These are phyloP conservation scores for Thermochaetoides thermophila DNA, from an alignment of 495 filamentous ascomycete genomes.

Conservation along the genomic window DNA sequence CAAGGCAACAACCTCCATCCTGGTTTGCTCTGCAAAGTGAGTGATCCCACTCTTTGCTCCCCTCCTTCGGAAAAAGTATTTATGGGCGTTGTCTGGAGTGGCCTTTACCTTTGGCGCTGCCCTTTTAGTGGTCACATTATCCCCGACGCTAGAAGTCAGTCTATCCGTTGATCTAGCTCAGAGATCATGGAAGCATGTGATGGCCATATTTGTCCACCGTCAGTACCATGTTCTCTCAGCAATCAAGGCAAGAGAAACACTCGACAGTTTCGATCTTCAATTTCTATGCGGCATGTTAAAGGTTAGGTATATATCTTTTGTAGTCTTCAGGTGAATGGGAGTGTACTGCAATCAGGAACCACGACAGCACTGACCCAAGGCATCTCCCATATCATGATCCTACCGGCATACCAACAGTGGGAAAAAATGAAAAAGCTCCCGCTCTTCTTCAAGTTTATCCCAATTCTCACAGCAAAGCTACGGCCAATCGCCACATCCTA, in stretches of 20 bases:
- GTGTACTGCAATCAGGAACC: too few species aligned
- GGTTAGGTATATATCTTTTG: neutral
- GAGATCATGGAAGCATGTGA: slow-evolving; percentile 8
- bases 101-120: slow-evolving; percentile 7
- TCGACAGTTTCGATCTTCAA: neutral
- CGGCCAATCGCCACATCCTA: too few species aligned
- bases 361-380: too few species aligned
- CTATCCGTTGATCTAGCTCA: slow-evolving; percentile 5
- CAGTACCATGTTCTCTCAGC: slow-evolving; percentile 6
- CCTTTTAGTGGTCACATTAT: slow-evolving; percentile 8
- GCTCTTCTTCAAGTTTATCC: too few species aligned
- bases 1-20: neutral
- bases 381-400: too few species aligned
- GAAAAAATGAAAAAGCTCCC: too few species aligned
- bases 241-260: neutral
- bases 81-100: slow-evolving; percentile 1
- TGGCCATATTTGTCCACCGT: slow-evolving; percentile 7
- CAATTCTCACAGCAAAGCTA: too few species aligned
- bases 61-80: neutral
- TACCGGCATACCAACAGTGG: too few species aligned
- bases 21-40: slow-evolving; percentile 12
- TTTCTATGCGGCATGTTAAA: neutral
- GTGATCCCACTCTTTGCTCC: neutral
- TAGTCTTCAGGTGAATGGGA: too few species aligned
- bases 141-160: slow-evolving; percentile 4